Base-by-base conservation (phyloP, 2,329 filamentous ascomycete genomes). In the Geoglossum cookeanum region DNA sequence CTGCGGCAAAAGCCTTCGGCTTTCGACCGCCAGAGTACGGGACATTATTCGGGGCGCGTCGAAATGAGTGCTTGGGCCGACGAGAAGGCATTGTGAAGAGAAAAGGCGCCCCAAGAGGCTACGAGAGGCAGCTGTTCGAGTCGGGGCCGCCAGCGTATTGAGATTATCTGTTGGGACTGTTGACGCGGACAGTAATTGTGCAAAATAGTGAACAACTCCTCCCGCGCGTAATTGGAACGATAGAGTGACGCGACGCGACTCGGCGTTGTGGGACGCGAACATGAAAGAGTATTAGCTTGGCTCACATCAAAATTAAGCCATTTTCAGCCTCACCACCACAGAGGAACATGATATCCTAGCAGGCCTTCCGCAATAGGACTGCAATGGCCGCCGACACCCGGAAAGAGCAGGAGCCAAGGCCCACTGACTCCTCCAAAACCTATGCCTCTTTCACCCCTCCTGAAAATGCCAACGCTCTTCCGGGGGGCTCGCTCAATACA, bases 1-100 rank as follows among this genome's bases (percentile, higher is more conserved):
- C 83, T 37, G 87, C 81, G 58, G 91, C 82, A 62, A 97, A 86
- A 3, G 87, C 94, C 66, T 86, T 87, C 30, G 81, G 75, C 64
- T 78, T 78, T 57, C 75, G 75, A 55, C 76, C 74, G 61, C 78
- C 76, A 60, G 72, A 74, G 65, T 85, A 85, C 76, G 87, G 85
- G 69, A 81, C 79, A 56, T 75, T 71, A 68, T 84, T 87, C 59
- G 59, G 58, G 30, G 60, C 57, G 39, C 60, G 62, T 55, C 62
- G 62, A 48, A 59, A 63, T 35, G 58, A 55, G 32, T 62, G 59
- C n/a, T 79, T 79, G 47, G 73, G 72, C 64, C 73, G 72, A 64
- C 72, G 68, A 60, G 70, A 66, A 67, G 74, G 71, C 74, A 76
- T 76, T 63, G 62, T 64, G 65, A 32, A 44, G 4, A 30, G 15